Conservation (phyloP, 2,329 filamentous ascomycete genomes). For the Cladophialophora psammophila region DNA sequence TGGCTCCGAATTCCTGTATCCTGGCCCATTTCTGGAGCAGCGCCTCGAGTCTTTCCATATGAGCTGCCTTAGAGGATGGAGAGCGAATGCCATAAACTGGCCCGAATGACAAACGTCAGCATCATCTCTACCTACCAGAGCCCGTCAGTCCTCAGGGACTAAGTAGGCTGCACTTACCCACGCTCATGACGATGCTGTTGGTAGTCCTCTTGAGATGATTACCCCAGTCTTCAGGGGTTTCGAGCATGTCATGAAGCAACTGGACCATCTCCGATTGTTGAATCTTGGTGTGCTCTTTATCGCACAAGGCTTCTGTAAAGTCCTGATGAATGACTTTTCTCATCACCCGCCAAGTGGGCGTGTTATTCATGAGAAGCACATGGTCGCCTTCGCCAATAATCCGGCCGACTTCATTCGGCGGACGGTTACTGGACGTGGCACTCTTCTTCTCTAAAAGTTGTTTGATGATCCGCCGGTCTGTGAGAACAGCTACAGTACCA, state of each 20-base stretch:
- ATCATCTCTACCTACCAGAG: not conserved
- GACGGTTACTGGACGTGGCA: slow-evolving; percentile 53
- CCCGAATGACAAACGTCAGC: not conserved
- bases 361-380: slow-evolving; percentile 35
- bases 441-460: slow-evolving; percentile 56
- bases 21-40: slow-evolving; percentile 31
- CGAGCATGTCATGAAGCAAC: slow-evolving; percentile 33
- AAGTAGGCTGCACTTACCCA: slow-evolving; percentile 37
- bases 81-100: slow-evolving; percentile 50
- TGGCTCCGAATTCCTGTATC: slow-evolving; percentile 48
- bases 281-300: slow-evolving; percentile 41
- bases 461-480: slow-evolving; percentile 50
- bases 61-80: slow-evolving; percentile 23
- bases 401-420: slow-evolving; percentile 38
- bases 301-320: slow-evolving; percentile 54
- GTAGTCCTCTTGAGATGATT: slow-evolving; percentile 36
- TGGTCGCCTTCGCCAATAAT: slow-evolving; percentile 35
- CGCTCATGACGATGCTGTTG: slow-evolving; percentile 52
- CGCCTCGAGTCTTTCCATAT: slow-evolving; percentile 28
- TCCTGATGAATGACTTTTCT: slow-evolving; percentile 56
- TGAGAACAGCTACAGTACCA: slow-evolving; percentile 51
- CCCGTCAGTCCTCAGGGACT: not conserved
- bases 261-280: slow-evolving; percentile 38
- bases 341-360: slow-evolving; percentile 31
- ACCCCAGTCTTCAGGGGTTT: slow-evolving; percentile 25